phyloP scores from a whole-genome alignment of 2,329 filamentous ascomycete genomes.

The Teratosphaeria destructans region DNA sequence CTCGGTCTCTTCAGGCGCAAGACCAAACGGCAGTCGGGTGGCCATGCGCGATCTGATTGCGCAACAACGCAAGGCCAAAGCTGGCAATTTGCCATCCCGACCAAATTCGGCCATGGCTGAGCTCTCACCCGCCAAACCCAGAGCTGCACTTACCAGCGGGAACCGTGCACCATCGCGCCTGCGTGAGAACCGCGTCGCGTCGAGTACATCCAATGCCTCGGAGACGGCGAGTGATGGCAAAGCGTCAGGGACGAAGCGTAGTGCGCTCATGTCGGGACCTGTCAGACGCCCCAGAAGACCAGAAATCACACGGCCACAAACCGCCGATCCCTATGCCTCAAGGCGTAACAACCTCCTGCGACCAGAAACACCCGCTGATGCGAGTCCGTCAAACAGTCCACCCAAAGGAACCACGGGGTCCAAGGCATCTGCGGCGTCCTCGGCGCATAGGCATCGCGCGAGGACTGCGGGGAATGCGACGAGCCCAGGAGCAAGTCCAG shows the following conservation, averaged over 20 bases:
- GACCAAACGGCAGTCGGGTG: constrained; percentile 39
- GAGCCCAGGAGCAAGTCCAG: constrained; percentile 24
- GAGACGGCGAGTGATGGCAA: constrained; percentile 13
- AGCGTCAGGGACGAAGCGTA: constrained; percentile 22
- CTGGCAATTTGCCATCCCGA: constrained; percentile 38
- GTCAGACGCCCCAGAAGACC: constrained; percentile 43
- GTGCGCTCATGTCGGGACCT: constrained; percentile 47
- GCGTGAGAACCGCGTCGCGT: constrained; percentile 18
- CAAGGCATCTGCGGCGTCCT: constrained; percentile 19
- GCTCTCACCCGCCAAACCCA: constrained; percentile 38
- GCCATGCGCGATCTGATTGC: constrained; percentile 78
- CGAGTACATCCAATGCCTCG: constrained; percentile 21
- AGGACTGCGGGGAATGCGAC: constrained; percentile 9
- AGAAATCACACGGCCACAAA: constrained; percentile 40
- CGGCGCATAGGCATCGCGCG: constrained; percentile 17
- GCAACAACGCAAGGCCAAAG: constrained; percentile 53
- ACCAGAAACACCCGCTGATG: constrained; percentile 36
- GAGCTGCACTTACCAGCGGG: constrained; percentile 13
- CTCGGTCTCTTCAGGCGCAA: neutral
- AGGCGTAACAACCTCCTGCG: constrained; percentile 21
- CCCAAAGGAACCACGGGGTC: constrained; percentile 24
- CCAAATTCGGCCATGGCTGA: constrained; percentile 49
- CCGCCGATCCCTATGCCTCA: constrained; percentile 44
- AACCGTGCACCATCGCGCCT: constrained; percentile 20
- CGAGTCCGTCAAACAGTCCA: constrained; percentile 37